Conservation (phyloP, 805 yeast species). For the Ogataea degrootiae region DNA sequence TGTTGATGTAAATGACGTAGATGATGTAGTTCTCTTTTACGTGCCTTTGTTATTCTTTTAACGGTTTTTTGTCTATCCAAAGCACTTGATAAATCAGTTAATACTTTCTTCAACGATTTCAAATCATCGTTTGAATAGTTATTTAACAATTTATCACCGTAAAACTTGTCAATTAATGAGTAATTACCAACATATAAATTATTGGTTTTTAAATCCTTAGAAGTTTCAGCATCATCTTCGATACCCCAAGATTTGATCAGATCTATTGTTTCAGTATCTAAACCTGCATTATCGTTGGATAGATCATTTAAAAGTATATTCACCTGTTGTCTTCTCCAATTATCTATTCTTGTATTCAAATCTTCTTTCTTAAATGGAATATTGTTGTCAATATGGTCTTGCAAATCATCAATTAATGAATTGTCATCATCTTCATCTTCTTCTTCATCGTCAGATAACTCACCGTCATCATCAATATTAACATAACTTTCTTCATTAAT, state of each 20-base stretch:
- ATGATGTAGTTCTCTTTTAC: conserved; percentile 1
- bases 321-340: conserved; percentile 29
- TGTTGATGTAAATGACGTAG: neutral
- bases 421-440: conserved; percentile 25
- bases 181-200: neutral
- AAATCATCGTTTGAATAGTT: conserved; percentile 19
- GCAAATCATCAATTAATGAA: conserved; percentile 24
- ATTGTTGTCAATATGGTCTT: conserved; percentile 16
- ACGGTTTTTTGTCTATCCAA: conserved; percentile 5
- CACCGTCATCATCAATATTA: conserved; percentile 12
- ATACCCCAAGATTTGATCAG: conserved; percentile 30
- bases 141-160: conserved; percentile 21
- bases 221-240: conserved; percentile 14
- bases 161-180: conserved; percentile 4
- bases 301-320: conserved; percentile 19
- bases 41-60: neutral
- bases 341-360: conserved; percentile 25
- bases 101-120: conserved; percentile 12
- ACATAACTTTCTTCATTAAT: conserved; percentile 14
- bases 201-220: neutral
- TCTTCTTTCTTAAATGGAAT: conserved; percentile 18
- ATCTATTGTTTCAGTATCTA: conserved; percentile 20
- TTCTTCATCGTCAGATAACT: conserved; percentile 11
- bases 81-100: conserved; percentile 19
- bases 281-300: conserved; percentile 3